These are phyloP conservation scores for Saccharomycopsis fibuligera DNA, from an alignment of 805 yeast species.

Conservation along the genomic window DNA sequence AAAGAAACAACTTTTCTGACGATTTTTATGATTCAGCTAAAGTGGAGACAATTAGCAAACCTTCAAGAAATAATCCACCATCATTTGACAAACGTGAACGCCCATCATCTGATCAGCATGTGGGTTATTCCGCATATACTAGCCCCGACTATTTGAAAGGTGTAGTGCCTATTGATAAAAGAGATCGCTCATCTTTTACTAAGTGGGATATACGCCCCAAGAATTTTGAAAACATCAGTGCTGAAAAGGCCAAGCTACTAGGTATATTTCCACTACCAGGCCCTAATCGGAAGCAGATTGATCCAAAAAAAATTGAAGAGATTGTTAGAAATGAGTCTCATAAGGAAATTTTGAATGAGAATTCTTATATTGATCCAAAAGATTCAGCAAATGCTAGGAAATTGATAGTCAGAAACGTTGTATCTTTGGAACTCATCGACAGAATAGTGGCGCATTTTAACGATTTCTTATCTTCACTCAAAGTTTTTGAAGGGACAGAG, in stretches of 20 bases:
- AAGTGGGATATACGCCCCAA: conserved; percentile 68
- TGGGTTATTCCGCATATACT: no score
- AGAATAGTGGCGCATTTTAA: conserved; percentile 41
- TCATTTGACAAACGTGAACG: no score
- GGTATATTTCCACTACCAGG: conserved; percentile 79
- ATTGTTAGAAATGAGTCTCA: conserved; percentile 12
- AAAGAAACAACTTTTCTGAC: no score
- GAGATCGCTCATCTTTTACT: conserved; percentile 42
- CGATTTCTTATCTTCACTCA: conserved; percentile 38
- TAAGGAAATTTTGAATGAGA: conserved; percentile 20
- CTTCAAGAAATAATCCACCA: no score
- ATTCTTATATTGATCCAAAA: conserved; percentile 25
- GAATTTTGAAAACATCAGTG: conserved; percentile 68
- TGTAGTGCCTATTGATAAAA: conserved; percentile 42
- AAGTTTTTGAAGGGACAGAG: conserved; percentile 33
- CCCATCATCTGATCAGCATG: no score
- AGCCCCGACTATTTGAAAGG: conserved; percentile 30
- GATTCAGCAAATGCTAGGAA: conserved; percentile 26
- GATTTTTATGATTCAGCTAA: no score
- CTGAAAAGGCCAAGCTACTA: conserved; percentile 70
- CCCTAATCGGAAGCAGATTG: conserved; percentile 32
- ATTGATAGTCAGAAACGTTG: conserved; percentile 22
- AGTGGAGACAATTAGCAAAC: no score
- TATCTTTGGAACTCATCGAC: conserved; percentile 22
- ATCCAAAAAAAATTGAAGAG: conserved; percentile 8